Percentiles rank a stretch among this genome's conserved stretches.
Conservation (phyloP, 2,329 filamentous ascomycete species). For the Coniochaeta prunicola region DNA sequence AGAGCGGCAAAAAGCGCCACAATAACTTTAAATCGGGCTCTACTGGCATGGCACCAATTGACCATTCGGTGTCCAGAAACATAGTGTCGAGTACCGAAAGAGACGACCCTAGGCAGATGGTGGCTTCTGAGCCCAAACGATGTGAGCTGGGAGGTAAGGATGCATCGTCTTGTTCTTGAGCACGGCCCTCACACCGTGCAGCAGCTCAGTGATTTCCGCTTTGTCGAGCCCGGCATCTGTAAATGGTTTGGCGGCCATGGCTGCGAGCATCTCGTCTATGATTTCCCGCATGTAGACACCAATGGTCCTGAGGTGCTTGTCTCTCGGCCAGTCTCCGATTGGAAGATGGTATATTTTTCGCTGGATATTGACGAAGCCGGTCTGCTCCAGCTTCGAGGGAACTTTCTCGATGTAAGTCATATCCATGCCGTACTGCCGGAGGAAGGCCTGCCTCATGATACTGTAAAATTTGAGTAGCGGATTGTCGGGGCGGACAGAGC, state of each 20-base stretch:
- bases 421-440: slow-evolving; percentile 29
- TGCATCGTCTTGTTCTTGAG: slow-evolving; percentile 28
- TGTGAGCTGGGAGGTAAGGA: slow-evolving; percentile 34
- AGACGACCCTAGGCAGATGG: neutral
- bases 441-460: slow-evolving; percentile 13
- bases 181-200: slow-evolving; percentile 20
- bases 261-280: slow-evolving; percentile 29
- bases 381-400: slow-evolving; percentile 21
- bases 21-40: neutral
- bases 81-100: neutral
- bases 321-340: slow-evolving; percentile 36
- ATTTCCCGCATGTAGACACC: slow-evolving; percentile 33
- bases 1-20: neutral
- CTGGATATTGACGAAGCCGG: slow-evolving; percentile 36
- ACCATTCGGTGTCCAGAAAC: neutral
- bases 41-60: neutral
- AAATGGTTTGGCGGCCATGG: slow-evolving; percentile 32
- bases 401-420: slow-evolving; percentile 21
- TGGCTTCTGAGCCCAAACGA: slow-evolving; percentile 37
- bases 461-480: slow-evolving; percentile 24
- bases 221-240: slow-evolving; percentile 26
- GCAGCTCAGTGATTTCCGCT: slow-evolving; percentile 25
- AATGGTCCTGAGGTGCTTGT: slow-evolving; percentile 27
- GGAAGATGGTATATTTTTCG: slow-evolving; percentile 34
- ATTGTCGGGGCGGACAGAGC: slow-evolving; percentile 32